Conservation (phyloP, 2,329 filamentous ascomycete genomes). For the Botrytis cinerea region DNA sequence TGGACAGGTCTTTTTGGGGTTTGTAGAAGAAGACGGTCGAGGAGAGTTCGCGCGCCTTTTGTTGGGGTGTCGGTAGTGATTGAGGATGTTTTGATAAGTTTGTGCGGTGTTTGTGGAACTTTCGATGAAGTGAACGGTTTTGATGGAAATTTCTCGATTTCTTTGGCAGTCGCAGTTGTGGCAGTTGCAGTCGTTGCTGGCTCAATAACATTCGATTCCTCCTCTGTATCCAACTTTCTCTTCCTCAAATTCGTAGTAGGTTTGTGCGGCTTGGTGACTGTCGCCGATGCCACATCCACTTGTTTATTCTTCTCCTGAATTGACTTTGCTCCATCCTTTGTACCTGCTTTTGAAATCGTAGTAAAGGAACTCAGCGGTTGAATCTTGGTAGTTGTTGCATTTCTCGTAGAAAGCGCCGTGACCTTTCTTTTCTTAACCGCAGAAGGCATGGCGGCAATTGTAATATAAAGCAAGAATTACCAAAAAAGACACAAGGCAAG, state of each 20-base stretch:
- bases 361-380: constrained; percentile 47
- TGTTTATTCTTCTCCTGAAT: constrained; percentile 41
- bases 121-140: constrained; percentile 22
- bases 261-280: constrained; percentile 41
- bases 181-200: constrained; percentile 14
- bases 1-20: constrained; percentile 23
- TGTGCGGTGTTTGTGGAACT: constrained; percentile 37
- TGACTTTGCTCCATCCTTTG: constrained; percentile 38
- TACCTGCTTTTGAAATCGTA: constrained; percentile 47
- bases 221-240: constrained; percentile 35
- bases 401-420: constrained; percentile 27
- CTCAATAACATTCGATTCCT: constrained; percentile 28
- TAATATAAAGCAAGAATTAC: constrained; percentile 25
- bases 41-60: constrained; percentile 38
- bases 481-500: constrained; percentile 12
- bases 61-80: constrained; percentile 39
- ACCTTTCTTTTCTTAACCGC: constrained; percentile 40
- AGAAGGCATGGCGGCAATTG: constrained; percentile 38
- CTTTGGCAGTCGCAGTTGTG: constrained; percentile 8
- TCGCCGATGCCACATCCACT: constrained; percentile 41
- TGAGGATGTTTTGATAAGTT: constrained; percentile 28
- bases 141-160: constrained; percentile 28
- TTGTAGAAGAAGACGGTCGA: constrained; percentile 38
- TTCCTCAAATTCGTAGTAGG: constrained; percentile 41
- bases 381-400: constrained; percentile 26